phyloP scores from a whole-genome alignment of 1,284 basidiomycete species.

The Ganoderma multipileum region DNA sequence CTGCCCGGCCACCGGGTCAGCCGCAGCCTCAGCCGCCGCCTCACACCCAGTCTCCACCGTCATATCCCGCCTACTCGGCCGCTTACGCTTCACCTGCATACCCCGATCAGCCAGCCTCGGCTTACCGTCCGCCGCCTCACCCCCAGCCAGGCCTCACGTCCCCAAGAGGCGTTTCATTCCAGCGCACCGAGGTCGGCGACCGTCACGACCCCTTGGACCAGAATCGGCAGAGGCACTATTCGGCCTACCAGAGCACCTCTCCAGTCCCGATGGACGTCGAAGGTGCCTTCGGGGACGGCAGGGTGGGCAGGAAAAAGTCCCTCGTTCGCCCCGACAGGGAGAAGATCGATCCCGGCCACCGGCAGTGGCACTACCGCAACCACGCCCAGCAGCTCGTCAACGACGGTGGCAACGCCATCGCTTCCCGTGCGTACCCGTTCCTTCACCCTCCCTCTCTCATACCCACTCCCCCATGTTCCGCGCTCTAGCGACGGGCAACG shows the following conservation, averaged over 20 bases:
- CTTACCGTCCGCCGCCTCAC: conserved; percentile 34
- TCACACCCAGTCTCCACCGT: conserved; percentile 35
- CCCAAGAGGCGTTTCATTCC: conserved; percentile 65
- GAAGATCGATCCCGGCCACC: conserved; percentile 94
- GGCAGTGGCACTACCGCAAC: conserved; percentile 94
- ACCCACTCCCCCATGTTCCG: conserved; percentile 15
- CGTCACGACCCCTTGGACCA: conserved; percentile 61
- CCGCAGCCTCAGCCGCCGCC: conserved; percentile 30
- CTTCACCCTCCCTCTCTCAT: conserved; percentile 12
- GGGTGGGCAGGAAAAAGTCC: conserved; percentile 86
- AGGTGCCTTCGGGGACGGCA: conserved; percentile 49
- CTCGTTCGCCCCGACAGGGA: conserved; percentile 94
- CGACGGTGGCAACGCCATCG: conserved; percentile 75
- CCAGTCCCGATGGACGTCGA: conserved; percentile 55
- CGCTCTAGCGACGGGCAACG: conserved; percentile 80
- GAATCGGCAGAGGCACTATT: conserved; percentile 52
- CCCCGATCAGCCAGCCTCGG: conserved; percentile 37
- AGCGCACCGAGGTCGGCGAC: conserved; percentile 71
- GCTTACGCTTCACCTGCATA: conserved; percentile 35
- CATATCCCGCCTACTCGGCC: conserved; percentile 21
- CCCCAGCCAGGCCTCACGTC: background rate
- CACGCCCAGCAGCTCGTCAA: conserved; percentile 86
- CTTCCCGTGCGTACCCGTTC: conserved; percentile 70
- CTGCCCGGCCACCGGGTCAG: conserved; percentile 42
- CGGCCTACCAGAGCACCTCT: conserved; percentile 60